Base-by-base conservation (phyloP, 2,329 filamentous ascomycete genomes). In the Blastomyces emzantsi region DNA sequence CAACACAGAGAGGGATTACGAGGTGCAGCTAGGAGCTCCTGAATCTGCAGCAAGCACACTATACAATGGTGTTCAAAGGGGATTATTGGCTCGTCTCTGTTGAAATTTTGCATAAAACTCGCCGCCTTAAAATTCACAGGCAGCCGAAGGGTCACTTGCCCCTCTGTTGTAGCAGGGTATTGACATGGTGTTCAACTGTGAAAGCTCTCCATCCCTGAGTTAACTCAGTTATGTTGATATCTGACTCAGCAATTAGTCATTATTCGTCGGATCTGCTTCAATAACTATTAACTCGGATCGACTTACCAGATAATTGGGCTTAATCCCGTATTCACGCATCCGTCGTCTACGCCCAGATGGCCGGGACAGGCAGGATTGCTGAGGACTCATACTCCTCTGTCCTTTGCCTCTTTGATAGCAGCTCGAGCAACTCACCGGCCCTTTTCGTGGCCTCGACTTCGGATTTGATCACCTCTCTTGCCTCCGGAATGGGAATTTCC, bases 41-140 rank as follows among this genome's bases (percentile, higher is more conserved):
- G 15, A 22, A 41, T 25, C 9, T 25, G n/a, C 30, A 17, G n/a
- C 33, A 57, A 36, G 11, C 33, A 41, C 33, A 5, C 54, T 30
- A 6, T 17, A 36, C 13, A 36, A 30, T 13, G 52, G 19, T n/a
- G 28, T 36, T 51, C 19, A 15, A 33, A 19, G 8, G 19, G 30
- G 22, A 5, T 39, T 25, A 41, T 41, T 57, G n/a, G 19, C 17
- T 15, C 19, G 33, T 13, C 19, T 19, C 39, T 39, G 54, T 57
- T 17, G n/a, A 39, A 33, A 1, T 13, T 57, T 22, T 39, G 8
- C 3, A 56, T 22, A 33, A 9, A 15, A 15, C 3, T 15, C 54
- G 54, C 30, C n/a, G 54, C 54, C 30, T 57, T 57, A 57, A 57
- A 57, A 57, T 57, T 57, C 54, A 33, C 54, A 57, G 54, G 54